phyloP scores from a whole-genome alignment of 768 basidiomycete genomes.

The Roridomyces roridus region DNA sequence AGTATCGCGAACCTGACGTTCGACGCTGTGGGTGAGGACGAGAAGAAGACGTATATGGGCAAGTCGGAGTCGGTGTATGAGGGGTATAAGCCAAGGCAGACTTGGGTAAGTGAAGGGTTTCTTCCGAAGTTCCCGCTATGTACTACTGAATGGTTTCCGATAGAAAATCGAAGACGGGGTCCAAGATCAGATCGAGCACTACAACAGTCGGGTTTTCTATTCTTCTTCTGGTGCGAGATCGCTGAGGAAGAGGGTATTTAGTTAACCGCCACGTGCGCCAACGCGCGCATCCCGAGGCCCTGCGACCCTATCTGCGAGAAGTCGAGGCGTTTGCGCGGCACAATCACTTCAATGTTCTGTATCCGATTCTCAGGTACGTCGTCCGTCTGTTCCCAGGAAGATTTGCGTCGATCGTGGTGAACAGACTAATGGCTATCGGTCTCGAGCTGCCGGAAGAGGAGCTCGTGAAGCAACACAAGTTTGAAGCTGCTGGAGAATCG shows the following conservation, averaged over 20 bases:
- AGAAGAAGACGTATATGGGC: constrained; percentile 47
- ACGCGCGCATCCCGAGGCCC: constrained; percentile 39
- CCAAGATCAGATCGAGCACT: constrained; percentile 52
- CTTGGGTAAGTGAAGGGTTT: constrained; percentile 59
- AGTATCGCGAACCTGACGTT: constrained; percentile 55
- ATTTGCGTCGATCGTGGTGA: no score
- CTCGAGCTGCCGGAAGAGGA: constrained; percentile 54
- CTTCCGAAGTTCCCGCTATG: no score
- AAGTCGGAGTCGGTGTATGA: constrained; percentile 53
- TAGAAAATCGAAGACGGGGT: constrained; percentile 49
- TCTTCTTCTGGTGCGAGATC: not conserved
- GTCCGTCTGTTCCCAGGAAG: no score
- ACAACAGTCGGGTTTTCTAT: constrained; percentile 40
- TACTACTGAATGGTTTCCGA: no score
- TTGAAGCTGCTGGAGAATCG: constrained; percentile 42
- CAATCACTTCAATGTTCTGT: constrained; percentile 44
- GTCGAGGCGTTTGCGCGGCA: constrained; percentile 40
- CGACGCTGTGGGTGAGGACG: constrained; percentile 43
- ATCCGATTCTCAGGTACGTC: constrained; percentile 41
- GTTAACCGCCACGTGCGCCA: constrained; percentile 41
- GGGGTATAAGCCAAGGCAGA: constrained; percentile 58
- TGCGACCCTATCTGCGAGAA: constrained; percentile 45
- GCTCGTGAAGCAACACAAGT: constrained; percentile 46
- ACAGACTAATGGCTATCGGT: constrained; percentile 48
- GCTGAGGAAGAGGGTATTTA: constrained; percentile 6